Conservation (phyloP, 352 stramenopile species). For the Globisporangium perplexum region DNA sequence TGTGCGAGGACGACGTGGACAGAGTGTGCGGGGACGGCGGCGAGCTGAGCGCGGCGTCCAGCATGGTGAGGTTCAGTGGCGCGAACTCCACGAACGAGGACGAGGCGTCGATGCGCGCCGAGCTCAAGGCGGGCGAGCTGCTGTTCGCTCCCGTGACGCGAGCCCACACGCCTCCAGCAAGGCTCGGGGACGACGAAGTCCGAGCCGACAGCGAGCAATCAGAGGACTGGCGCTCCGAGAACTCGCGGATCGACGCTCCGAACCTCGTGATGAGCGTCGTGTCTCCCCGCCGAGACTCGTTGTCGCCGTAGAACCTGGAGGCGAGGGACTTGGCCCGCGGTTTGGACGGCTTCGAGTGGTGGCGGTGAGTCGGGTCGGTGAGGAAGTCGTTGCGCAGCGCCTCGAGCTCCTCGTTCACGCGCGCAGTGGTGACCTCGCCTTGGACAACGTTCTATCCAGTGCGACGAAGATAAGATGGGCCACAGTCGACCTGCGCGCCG, state of each 20-base stretch:
- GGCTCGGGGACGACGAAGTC: conserved; percentile 4
- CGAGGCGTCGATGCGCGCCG: neutral
- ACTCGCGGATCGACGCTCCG: conserved; percentile 6
- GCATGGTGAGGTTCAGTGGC: conserved; percentile 6
- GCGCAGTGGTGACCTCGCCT: conserved; percentile 11
- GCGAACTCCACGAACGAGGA: conserved; percentile 3
- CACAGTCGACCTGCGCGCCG: too few relatives aligned
- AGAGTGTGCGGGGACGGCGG: neutral
- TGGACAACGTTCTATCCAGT: conserved; percentile 5
- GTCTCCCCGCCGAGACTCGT: neutral
- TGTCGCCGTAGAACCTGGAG: neutral
- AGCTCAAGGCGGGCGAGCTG: neutral
- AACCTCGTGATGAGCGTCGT: conserved; percentile 11
- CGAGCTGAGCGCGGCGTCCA: conserved; percentile 2
- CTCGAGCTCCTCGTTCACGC: conserved; percentile 14
- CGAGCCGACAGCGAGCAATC: conserved; percentile 8
- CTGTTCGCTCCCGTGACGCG: conserved; percentile 1
- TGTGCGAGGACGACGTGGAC: neutral
- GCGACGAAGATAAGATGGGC: neutral
- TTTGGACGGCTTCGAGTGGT: conserved; percentile 1
- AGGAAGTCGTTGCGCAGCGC: conserved; percentile 2
- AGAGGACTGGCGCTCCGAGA: conserved; percentile 7
- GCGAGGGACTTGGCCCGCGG: neutral
- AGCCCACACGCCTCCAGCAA: conserved; percentile 13
- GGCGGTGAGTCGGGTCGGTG: neutral